Evolutionary conservation across 2,329 filamentous ascomycete genomes (phyloP), one percentile per base, ranked within the genome.

Genomic region (Sporothrix inflata): DNA sequence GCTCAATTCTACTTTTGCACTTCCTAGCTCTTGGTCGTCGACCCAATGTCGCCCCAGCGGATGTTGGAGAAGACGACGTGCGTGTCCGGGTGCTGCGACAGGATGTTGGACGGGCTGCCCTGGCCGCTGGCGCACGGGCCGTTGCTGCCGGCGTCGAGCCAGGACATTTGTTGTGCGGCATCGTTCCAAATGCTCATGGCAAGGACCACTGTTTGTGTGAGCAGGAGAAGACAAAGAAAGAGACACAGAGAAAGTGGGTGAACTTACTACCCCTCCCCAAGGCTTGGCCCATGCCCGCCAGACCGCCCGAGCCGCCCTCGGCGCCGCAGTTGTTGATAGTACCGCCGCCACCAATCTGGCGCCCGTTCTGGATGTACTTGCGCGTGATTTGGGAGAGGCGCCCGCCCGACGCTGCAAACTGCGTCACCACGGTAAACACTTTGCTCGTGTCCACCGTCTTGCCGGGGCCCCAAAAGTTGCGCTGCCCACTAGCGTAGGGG

Each of bases 101-200:
- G 81, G 61, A 87, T 79, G 9, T 81, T 80, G 8, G 74, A 70
- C 12, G 85, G 85, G 14, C 76, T 79, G 49, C 85, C 85, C 40
- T 83, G 83, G 60, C 77, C 79, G 14, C 78, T 81, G 71, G 78
- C 73, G 76, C 88, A 90, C 55, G 85, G 85, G 0, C 85, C 85
- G 8, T 83, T 76, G 40, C 77, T 80, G 2, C 81, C 77, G 67
- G 81, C 79, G 73, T 87, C 85, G 30, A 87, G 79, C 85, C 85
- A 87, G 30, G 81, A 79, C 85, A 87, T 86, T 68, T 81, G 83
- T 27, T 80, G 80, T 8, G 80, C 77, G 7, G 81, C 79, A 73
- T 85, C 84, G 78, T 84, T 84, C 85, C 85, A 87, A 67, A 87
- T 80, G 74, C 79, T 81, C 75, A 87, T 82, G 16, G 81, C 80